phyloP scores from a whole-genome alignment of 192 early-diverging fungal genomes.

The Umbelopsis sp. region DNA sequence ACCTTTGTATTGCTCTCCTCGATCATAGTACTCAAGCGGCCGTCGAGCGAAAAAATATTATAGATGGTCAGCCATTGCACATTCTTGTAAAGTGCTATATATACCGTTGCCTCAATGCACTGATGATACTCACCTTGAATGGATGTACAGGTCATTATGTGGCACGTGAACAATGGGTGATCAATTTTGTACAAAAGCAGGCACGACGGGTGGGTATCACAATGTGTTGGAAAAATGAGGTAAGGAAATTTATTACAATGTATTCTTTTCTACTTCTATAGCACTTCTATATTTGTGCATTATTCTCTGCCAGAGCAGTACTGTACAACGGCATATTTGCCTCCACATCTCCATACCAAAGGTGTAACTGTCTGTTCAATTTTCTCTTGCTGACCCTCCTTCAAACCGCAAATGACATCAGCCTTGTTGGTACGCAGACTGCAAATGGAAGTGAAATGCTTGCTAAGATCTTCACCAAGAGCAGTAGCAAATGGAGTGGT shows the following conservation, averaged over 20 bases:
- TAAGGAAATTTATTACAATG: conserved; percentile 11
- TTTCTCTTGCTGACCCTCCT: conserved; percentile 53
- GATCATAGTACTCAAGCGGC: neutral
- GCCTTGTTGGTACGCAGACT: conserved; percentile 87
- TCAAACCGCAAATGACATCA: conserved; percentile 79
- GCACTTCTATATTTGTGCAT: neutral
- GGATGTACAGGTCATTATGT: no score
- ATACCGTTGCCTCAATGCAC: no score
- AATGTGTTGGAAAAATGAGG: neutral
- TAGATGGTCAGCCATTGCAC: no score
- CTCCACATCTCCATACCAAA: conserved; percentile 69
- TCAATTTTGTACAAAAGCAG: no score
- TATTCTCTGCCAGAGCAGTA: conserved; percentile 24
- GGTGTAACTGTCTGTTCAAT: conserved; percentile 44
- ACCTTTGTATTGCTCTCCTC: neutral
- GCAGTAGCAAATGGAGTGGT: conserved; percentile 85
- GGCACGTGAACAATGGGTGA: no score
- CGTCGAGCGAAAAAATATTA: no score
- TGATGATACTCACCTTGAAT: no score
- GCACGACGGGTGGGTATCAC: no score
- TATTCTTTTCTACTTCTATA: neutral
- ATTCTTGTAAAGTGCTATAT: no score
- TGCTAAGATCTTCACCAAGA: conserved; percentile 70
- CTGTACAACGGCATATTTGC: conserved; percentile 73
- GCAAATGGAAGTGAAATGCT: conserved; percentile 65